A percentile compares a stretch with the other conserved stretches of the same genome.
Evolutionary conservation across 2,329 filamentous ascomycete species (phyloP).

Genomic region (Knoxdaviesia capensis): DNA sequence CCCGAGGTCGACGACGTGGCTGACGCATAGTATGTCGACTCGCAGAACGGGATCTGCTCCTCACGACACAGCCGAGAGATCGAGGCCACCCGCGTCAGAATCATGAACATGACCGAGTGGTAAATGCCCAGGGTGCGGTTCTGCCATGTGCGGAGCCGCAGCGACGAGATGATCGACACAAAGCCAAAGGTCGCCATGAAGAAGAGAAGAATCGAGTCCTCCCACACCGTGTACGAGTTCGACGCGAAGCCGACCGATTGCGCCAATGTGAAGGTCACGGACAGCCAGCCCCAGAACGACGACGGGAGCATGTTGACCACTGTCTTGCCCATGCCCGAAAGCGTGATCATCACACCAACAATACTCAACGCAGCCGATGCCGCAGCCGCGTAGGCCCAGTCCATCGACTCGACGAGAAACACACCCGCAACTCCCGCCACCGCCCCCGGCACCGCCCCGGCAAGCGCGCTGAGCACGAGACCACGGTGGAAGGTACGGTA

Average conservation of each 20-base stretch:
- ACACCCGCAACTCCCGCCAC: slow-evolving; percentile 10
- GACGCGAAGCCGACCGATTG: slow-evolving; percentile 90
- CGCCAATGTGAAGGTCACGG: slow-evolving; percentile 59
- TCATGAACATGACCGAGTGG: slow-evolving; percentile 66
- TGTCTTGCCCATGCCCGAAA: slow-evolving; percentile 22
- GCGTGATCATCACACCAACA: slow-evolving; percentile 17
- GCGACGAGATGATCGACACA: slow-evolving; percentile 51
- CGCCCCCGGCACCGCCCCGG: slow-evolving; percentile 15
- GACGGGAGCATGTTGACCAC: slow-evolving; percentile 39
- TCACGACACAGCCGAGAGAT: slow-evolving; percentile 87
- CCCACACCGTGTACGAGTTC: slow-evolving; percentile 98
- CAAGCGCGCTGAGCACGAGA: slow-evolving; percentile 16
- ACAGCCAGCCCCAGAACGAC: slow-evolving; percentile 79
- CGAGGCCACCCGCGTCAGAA: slow-evolving; percentile 62
- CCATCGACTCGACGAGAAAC: slow-evolving; percentile 15
- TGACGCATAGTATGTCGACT: slow-evolving; percentile 88
- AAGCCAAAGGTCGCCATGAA: slow-evolving; percentile 78
- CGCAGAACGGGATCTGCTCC: slow-evolving; percentile 95
- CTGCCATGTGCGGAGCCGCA: slow-evolving; percentile 44
- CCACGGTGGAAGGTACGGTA: slow-evolving; percentile 18
- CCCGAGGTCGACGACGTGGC: slow-evolving; percentile 82
- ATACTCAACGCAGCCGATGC: slow-evolving; percentile 24
- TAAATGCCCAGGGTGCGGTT: slow-evolving; percentile 63
- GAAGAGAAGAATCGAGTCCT: slow-evolving; percentile 84
- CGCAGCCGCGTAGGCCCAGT: slow-evolving; percentile 13